Conservation (phyloP, 106 monocot genomes). For the Acorus calamus region DNA sequence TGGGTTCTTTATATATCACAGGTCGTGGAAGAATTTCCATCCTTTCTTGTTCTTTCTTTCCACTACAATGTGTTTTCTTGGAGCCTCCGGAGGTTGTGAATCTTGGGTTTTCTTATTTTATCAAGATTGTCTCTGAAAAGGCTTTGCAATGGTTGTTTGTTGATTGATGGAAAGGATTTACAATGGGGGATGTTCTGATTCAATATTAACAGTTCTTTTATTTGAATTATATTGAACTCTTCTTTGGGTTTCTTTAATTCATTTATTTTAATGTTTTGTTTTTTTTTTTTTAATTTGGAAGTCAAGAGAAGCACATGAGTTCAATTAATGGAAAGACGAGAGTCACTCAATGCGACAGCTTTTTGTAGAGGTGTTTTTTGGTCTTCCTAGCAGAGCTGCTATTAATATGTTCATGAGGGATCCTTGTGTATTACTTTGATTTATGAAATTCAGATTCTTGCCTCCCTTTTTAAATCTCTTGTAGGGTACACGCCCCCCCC, state of each 20-base stretch:
- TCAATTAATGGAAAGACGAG: constrained; percentile 3
- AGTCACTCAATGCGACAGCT: neutral
- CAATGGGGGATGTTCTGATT: constrained; percentile 15
- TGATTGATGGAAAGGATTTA: constrained; percentile 13
- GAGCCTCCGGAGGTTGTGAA: neutral
- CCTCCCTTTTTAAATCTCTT: too few species aligned
- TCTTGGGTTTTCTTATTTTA: neutral
- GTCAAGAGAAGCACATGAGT: constrained; percentile 19
- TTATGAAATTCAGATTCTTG: too few species aligned
- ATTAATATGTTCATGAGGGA: too few species aligned
- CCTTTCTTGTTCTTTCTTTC: constrained; percentile 28
- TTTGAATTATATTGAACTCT: neutral
- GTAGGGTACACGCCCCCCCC: too few species aligned
- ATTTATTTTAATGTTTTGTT: neutral
- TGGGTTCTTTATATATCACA: neutral
- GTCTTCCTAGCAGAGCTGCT: too few species aligned
- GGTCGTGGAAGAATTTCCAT: neutral
- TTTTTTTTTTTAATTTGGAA: neutral
- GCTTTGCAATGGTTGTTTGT: neutral
- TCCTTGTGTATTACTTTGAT: too few species aligned
- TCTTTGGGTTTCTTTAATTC: neutral
- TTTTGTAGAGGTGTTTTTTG: neutral
- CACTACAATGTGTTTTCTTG: neutral
- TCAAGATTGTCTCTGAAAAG: neutral
- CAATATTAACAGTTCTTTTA: neutral